These are phyloP conservation scores for Cytospora leucostoma DNA, from an alignment of 2,329 filamentous ascomycete genomes.

Conservation along the genomic window DNA sequence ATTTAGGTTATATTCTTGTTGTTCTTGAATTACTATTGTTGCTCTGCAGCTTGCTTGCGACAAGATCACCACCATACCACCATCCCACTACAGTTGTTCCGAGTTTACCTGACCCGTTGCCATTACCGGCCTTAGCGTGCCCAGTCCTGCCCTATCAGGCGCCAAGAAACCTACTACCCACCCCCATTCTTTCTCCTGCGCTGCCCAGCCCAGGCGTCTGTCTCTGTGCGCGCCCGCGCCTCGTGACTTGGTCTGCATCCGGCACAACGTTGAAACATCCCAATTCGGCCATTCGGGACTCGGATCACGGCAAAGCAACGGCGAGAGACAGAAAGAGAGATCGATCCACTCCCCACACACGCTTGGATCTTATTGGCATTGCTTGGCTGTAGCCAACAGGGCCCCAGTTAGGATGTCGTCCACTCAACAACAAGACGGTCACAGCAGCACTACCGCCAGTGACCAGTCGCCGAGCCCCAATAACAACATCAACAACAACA, in stretches of 20 bases:
- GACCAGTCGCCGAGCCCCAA: conserved; percentile 41
- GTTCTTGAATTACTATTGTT: neutral
- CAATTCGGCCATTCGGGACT: neutral
- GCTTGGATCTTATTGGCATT: neutral
- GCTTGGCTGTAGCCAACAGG: neutral
- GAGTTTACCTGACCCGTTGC: conserved; percentile 5
- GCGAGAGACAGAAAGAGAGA: neutral
- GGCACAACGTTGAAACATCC: neutral
- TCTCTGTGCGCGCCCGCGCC: neutral
- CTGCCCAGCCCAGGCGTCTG: neutral
- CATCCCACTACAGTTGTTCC: too few relatives aligned
- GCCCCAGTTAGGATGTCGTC: conserved; percentile 22
- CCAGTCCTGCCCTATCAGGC: neutral
- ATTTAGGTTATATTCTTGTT: neutral
- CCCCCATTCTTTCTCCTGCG: neutral
- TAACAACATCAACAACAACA: conserved; percentile 37
- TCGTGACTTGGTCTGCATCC: neutral
- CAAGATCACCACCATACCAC: neutral
- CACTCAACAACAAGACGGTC: conserved; percentile 8
- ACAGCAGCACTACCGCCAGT: conserved; percentile 25
- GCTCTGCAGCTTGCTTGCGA: neutral
- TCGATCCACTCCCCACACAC: neutral
- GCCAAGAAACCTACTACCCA: neutral
- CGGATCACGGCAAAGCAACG: conserved; percentile 16
- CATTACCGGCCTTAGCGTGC: neutral